Evolutionary conservation across 306 rosid genomes (phyloP), one percentile per base, ranked within the genome.

Genomic region (Cercis canadensis): DNA sequence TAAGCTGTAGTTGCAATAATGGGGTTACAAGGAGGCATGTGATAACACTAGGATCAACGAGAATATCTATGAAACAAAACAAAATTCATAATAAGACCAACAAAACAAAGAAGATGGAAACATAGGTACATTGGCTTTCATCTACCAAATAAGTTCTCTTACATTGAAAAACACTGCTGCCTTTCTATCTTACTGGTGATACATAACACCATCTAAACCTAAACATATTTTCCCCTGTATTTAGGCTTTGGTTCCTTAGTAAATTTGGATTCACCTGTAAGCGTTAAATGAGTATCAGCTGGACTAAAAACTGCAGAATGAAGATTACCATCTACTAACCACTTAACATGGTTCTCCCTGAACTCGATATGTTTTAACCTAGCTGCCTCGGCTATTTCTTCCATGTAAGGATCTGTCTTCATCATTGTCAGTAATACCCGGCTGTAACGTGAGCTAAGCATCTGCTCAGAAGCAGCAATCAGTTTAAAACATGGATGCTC

Each of bases 241-340:
- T 94, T 94, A 45, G 87, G 94, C 78, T 83, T 94, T 32, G 85
- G 82, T 24, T 94, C 98, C 83, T 80, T 87, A 29, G 45, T 60
- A 24, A 39, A 39, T 75, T 81, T 93, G 14, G 67, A 74, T 54
- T 88, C 90, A 40, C 62, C 77, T 0, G 77, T 70, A 12, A 64
- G 83, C 0, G 49, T 57, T 62, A 74, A 52, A 7, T 68, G 88
- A 45, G 83, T 43, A 81, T 84, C 87, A 7, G 57, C 67, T 0
- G 96, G 90, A 70, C 89, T 89, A 61, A 94, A 87, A 81, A 94
- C 90, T 16, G 90, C 96, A 74, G 98, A 87, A 79, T 90, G 98
- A 78, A 94, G 98, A 78, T 94, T 94, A 71, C 98, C 98, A 16
- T 94, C 96, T 74, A 88, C 92, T 75, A 90, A 77, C 97, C 98